These are phyloP conservation scores for Immersiella caudata DNA, from an alignment of 495 filamentous ascomycete genomes.

Conservation along the genomic window DNA sequence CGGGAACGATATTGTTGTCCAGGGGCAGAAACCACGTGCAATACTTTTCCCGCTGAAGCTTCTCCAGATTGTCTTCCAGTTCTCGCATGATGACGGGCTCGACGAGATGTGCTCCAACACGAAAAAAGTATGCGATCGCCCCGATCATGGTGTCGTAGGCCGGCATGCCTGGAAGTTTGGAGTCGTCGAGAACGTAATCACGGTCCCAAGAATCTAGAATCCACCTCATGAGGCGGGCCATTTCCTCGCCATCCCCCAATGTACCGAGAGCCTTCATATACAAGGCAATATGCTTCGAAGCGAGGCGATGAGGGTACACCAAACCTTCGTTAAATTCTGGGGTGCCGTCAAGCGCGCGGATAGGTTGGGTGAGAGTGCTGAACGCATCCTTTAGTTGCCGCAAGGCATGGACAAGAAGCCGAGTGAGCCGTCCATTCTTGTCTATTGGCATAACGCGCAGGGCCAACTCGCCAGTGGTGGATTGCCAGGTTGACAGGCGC, in stretches of 20 bases:
- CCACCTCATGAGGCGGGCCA: slow-evolving; percentile 46
- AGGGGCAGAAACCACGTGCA: slow-evolving; percentile 35
- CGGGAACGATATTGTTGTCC: neutral
- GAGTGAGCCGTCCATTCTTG: neutral
- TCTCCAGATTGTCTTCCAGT: slow-evolving; percentile 30
- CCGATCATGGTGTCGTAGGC: slow-evolving; percentile 36
- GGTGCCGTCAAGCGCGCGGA: neutral
- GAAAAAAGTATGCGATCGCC: slow-evolving; percentile 40
- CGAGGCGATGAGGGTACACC: neutral
- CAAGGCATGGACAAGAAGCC: neutral
- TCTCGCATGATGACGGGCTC: slow-evolving; percentile 26
- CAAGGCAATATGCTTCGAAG: neutral
- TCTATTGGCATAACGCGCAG: neutral
- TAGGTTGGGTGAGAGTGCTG: neutral
- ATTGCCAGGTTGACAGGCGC: slow-evolving; percentile 9
- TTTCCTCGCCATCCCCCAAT: slow-evolving; percentile 37
- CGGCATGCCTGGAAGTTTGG: slow-evolving; percentile 30
- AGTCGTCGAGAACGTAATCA: slow-evolving; percentile 37
- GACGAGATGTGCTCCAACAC: slow-evolving; percentile 33
- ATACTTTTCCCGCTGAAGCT: slow-evolving; percentile 17
- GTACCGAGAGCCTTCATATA: slow-evolving; percentile 46
- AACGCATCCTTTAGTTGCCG: neutral
- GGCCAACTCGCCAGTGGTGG: neutral
- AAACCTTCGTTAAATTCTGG: neutral
- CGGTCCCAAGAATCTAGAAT: slow-evolving; percentile 40